phyloP scores from a whole-genome alignment of 2,329 filamentous ascomycete genomes.

The Coniochaeta sp. region DNA sequence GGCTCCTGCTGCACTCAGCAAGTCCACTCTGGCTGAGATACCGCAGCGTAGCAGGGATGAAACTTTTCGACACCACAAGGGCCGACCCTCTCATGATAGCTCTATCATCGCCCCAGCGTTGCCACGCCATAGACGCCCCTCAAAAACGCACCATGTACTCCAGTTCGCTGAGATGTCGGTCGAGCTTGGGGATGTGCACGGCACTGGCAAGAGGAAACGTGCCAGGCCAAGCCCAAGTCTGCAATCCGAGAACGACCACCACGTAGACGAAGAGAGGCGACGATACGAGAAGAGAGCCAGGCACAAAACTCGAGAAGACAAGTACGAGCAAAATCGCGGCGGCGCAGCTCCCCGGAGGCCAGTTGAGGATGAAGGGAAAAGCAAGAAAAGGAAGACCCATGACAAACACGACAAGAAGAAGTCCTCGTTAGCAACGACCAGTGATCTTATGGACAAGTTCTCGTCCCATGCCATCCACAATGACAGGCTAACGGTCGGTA shows the following conservation, averaged over 20 bases:
- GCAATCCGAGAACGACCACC: slow-evolving; percentile 6
- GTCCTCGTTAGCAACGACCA: slow-evolving; percentile 25
- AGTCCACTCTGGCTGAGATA: too few species aligned
- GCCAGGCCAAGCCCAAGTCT: slow-evolving; percentile 4
- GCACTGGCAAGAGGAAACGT: slow-evolving; percentile 4
- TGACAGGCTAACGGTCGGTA: slow-evolving; percentile 41
- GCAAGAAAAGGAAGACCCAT: slow-evolving; percentile 9
- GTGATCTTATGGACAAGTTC: slow-evolving; percentile 48
- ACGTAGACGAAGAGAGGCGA: slow-evolving; percentile 6
- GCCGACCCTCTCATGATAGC: neutral
- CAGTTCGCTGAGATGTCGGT: neutral
- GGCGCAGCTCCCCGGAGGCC: slow-evolving; percentile 3
- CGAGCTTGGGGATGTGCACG: neutral
- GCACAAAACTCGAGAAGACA: slow-evolving; percentile 47
- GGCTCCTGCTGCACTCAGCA: neutral
- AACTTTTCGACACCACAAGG: neutral
- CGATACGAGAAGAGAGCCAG: slow-evolving; percentile 43
- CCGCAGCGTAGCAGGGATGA: slow-evolving; percentile 5
- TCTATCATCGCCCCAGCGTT: neutral
- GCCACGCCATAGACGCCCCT: neutral
- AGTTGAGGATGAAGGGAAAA: slow-evolving; percentile 11
- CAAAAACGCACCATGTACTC: neutral
- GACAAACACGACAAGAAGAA: slow-evolving; percentile 16
- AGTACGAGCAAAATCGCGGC: slow-evolving; percentile 38
- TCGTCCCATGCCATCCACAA: slow-evolving; percentile 43